Percentiles rank a stretch among this genome's conserved stretches.
These are phyloP conservation scores for Nepenthes gracilis DNA, from an alignment of 148 eudicot species.

Conservation along the genomic window DNA sequence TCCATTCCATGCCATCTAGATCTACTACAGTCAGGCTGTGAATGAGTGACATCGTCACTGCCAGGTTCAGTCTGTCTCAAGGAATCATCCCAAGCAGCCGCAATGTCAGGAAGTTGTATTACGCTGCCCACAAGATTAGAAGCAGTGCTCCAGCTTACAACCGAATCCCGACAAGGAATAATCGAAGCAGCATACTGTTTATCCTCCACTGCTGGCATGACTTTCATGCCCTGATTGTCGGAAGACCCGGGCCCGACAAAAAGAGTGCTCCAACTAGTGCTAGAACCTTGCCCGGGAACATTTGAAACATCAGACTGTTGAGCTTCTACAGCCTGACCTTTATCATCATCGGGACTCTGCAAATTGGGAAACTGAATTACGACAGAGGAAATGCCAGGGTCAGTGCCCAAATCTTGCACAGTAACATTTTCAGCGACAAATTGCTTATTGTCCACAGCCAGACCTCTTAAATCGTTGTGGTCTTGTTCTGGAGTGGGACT, in stretches of 20 bases:
- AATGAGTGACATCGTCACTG: slow-evolving; percentile 19
- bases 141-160: slow-evolving; percentile 56
- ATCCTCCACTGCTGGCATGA: slow-evolving; percentile 14
- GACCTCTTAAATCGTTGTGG: slow-evolving; percentile 10
- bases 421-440: background rate
- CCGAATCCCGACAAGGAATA: slow-evolving; percentile 31
- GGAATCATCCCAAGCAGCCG: slow-evolving; percentile 48
- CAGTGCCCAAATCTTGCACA: background rate
- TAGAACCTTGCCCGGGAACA: slow-evolving; percentile 26
- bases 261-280: slow-evolving; percentile 20
- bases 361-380: slow-evolving; percentile 1
- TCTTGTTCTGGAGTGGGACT: slow-evolving; percentile 12
- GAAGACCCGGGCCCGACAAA: slow-evolving; percentile 16
- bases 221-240: slow-evolving; percentile 16
- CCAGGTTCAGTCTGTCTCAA: slow-evolving; percentile 15
- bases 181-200: slow-evolving; percentile 13
- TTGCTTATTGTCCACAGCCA: background rate
- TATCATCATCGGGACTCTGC: background rate
- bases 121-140: slow-evolving; percentile 35
- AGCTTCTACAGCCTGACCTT: background rate
- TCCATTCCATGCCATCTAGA: slow-evolving; percentile 42
- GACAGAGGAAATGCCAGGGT: background rate
- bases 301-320: slow-evolving; percentile 14
- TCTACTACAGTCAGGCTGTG: slow-evolving; percentile 26
- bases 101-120: slow-evolving; percentile 18